These are phyloP conservation scores for Nicotiana noctiflora DNA, from an alignment of 257 asterid species.

Conservation along the genomic window DNA sequence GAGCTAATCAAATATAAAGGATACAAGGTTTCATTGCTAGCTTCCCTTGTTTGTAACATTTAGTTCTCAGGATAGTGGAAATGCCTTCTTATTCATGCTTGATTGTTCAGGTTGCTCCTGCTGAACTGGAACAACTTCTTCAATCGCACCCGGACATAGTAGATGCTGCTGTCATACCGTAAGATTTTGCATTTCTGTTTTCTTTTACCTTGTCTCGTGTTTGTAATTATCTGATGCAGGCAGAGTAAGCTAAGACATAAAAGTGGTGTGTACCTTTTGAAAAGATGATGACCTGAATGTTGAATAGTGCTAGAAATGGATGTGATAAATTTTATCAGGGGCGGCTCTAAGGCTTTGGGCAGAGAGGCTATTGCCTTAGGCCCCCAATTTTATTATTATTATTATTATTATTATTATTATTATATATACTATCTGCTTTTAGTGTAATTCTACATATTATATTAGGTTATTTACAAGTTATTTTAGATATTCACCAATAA, in stretches of 20 bases:
- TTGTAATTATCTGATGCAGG: too few species aligned
- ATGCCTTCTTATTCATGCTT: background rate
- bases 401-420: too few species aligned
- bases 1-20: constrained; percentile 59
- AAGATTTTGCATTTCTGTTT: constrained; percentile 5
- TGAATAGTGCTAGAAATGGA: background rate
- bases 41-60: background rate
- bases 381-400: too few species aligned
- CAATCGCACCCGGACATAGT: constrained; percentile 41
- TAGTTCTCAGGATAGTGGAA: background rate
- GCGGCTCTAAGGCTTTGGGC: too few species aligned
- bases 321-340: background rate
- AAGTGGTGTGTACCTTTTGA: background rate
- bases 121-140: constrained; percentile 52
- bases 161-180: constrained; percentile 58
- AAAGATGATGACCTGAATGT: background rate
- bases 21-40: constrained; percentile 34
- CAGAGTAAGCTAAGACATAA: too few species aligned
- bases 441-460: too few species aligned
- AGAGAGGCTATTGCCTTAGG: too few species aligned
- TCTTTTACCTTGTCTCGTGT: background rate
- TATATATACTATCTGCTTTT: too few species aligned
- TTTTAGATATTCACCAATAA: too few species aligned
- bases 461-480: too few species aligned
- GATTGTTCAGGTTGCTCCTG: constrained; percentile 43